Evolutionary conservation across 352 stramenopile species (phyloP), one percentile per base, ranked within the genome.

Genomic region (Globisporangium takayamanum): DNA sequence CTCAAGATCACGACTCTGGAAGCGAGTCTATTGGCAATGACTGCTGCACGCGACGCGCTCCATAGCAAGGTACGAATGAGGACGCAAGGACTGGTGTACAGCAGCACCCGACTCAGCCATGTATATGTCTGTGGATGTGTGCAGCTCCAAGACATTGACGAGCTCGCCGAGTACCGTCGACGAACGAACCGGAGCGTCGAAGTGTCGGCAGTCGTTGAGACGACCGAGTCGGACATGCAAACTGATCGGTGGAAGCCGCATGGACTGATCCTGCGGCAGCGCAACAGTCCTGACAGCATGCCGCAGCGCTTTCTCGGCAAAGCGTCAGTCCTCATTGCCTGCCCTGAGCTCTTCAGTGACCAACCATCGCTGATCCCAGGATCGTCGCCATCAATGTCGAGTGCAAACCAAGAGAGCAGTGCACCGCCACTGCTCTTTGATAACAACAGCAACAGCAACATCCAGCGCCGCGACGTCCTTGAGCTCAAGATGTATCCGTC

Each of bases 211-310:
- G 55, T 76, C 7, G 56, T 71, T 1, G 67, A 79, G 22, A 72
- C 67, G 7, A 68, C 51, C 3, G 80, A 92, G 26, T 63, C 58
- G 0, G 75, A 84, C 22, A 78, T 88, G 62, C 82, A 92, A 56
- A 92, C 82, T 0, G 82, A 92, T 56, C 68, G 67, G 11, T 92
- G 82, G 82, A 76, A 76, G 44, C 82, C 82, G 2, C 73, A 84
- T 52, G 82, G 82, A n/a, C 55, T 92, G 5, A 82, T 89, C 48
- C 55, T 92, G 42, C 74, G 78, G 6, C 79, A 92, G 42, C 79
- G 82, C 4, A 92, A 92, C 62, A 75, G 71, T 4, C 67, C 70
- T 2, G 71, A 89, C 26, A 67, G 77, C n/a, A 82, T 87, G 67
- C 80, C 82, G 8, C 82, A 92, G 54, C 67, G 74, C 5, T 90